Evolutionary conservation across 208 protist genomes (phyloP).

Genomic region (Trypanosoma melophagium): DNA sequence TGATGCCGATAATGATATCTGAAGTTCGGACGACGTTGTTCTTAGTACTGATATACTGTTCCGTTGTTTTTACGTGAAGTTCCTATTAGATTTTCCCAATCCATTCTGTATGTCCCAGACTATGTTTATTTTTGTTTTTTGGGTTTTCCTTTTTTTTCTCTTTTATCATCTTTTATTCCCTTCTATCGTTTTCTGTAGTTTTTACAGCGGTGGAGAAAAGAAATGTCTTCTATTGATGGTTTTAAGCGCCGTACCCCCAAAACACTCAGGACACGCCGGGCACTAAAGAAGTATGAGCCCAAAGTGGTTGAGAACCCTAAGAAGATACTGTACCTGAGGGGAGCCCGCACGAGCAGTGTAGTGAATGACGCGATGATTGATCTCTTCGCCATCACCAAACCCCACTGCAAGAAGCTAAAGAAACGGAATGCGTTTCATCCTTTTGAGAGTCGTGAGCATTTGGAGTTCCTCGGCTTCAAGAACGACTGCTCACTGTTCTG

Average conservation of each 20-base stretch:
- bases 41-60: too few relatives aligned
- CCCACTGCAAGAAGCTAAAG: slow-evolving; percentile 72
- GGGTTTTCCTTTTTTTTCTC: slow-evolving; percentile 26
- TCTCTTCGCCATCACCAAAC: slow-evolving; percentile 75
- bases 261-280: slow-evolving; percentile 57
- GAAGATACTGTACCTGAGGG: slow-evolving; percentile 72
- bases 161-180: not conserved
- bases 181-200: too few relatives aligned
- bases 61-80: too few relatives aligned
- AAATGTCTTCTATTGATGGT: slow-evolving; percentile 50
- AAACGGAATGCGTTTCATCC: slow-evolving; percentile 87
- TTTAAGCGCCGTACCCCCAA: slow-evolving; percentile 78
- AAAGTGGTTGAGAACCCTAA: slow-evolving; percentile 89
- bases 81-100: too few relatives aligned
- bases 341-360: slow-evolving; percentile 59
- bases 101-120: too few relatives aligned
- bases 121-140: slow-evolving; percentile 17
- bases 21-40: too few relatives aligned
- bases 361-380: slow-evolving; percentile 74
- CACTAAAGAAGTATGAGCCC: slow-evolving; percentile 81
- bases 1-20: too few relatives aligned
- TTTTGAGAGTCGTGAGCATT: slow-evolving; percentile 81
- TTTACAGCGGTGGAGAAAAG: not conserved
- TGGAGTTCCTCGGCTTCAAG: slow-evolving; percentile 91
- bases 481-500: slow-evolving; percentile 92